Conservation (phyloP, 768 basidiomycete species). For the Tulasnella sp. region DNA sequence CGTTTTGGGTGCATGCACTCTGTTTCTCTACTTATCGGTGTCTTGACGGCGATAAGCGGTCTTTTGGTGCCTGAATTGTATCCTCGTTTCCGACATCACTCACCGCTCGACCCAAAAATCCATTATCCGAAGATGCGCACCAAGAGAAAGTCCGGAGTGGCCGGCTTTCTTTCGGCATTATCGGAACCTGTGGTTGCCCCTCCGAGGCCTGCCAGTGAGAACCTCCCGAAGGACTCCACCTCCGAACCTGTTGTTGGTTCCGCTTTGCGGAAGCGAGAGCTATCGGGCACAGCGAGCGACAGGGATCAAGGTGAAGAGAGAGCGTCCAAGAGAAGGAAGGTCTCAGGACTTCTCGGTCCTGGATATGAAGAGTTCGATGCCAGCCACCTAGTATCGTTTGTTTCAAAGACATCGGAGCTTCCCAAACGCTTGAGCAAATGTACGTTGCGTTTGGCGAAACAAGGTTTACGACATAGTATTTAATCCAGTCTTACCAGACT, state of each 20-base stretch:
- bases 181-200: background rate
- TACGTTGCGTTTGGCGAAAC: constrained; percentile 47
- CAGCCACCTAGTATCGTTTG: constrained; percentile 72
- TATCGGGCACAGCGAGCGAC: background rate
- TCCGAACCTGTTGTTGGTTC: background rate
- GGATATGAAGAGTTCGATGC: constrained; percentile 52
- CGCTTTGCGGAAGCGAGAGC: background rate
- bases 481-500: constrained; percentile 58
- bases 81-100: background rate
- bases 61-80: background rate
- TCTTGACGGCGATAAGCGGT: background rate
- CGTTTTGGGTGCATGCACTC: background rate
- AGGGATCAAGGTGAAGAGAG: background rate
- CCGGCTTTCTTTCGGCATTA: background rate
- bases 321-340: constrained; percentile 40
- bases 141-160: background rate
- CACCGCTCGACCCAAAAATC: background rate
- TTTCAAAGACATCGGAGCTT: constrained; percentile 64
- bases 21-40: background rate
- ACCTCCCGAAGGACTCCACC: background rate
- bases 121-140: background rate
- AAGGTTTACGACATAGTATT: background rate
- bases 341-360: constrained; percentile 40
- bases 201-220: background rate
- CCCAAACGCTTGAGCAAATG: constrained; percentile 83